A percentile compares a stretch with the other conserved stretches of the same genome.
Evolutionary conservation across 768 basidiomycete species (phyloP).

Genomic region (Mycena floridula): DNA sequence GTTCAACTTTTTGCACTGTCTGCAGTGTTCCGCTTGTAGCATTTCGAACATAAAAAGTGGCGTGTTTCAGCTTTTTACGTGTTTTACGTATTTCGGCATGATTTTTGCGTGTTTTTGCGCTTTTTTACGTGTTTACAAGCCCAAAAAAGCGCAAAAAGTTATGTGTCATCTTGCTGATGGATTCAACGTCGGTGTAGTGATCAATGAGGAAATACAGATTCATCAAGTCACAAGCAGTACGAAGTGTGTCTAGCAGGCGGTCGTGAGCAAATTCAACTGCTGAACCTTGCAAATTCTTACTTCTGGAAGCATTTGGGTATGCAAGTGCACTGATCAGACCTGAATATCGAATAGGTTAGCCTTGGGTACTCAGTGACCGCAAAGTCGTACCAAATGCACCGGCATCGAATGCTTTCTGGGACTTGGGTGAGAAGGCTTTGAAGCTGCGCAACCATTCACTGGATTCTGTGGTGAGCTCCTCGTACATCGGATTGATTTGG

Average conservation of each 20-base stretch:
- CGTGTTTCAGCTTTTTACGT: too few relatives aligned
- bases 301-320: conserved; percentile 6
- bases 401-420: conserved; percentile 13
- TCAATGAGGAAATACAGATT: conserved; percentile 24
- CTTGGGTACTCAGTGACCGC: conserved; percentile 1
- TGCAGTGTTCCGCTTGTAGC: too few relatives aligned
- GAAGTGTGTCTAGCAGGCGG: conserved; percentile 11
- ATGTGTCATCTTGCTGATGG: too few relatives aligned
- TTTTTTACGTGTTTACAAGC: too few relatives aligned
- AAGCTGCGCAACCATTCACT: conserved; percentile 11
- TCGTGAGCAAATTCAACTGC: not conserved
- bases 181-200: conserved; percentile 22
- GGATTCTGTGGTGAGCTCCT: conserved; percentile 5
- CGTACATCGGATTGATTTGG: conserved; percentile 8
- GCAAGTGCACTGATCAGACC: conserved; percentile 9
- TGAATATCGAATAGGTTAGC: not conserved
- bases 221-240: conserved; percentile 24
- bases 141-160: too few relatives aligned
- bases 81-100: too few relatives aligned
- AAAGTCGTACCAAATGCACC: conserved; percentile 9
- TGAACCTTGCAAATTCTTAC: conserved; percentile 1
- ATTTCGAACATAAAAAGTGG: too few relatives aligned
- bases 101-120: too few relatives aligned
- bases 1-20: too few relatives aligned
- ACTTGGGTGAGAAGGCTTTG: conserved; percentile 8